phyloP scores from a whole-genome alignment of 768 basidiomycete genomes.

The Suillus clintonianus region DNA sequence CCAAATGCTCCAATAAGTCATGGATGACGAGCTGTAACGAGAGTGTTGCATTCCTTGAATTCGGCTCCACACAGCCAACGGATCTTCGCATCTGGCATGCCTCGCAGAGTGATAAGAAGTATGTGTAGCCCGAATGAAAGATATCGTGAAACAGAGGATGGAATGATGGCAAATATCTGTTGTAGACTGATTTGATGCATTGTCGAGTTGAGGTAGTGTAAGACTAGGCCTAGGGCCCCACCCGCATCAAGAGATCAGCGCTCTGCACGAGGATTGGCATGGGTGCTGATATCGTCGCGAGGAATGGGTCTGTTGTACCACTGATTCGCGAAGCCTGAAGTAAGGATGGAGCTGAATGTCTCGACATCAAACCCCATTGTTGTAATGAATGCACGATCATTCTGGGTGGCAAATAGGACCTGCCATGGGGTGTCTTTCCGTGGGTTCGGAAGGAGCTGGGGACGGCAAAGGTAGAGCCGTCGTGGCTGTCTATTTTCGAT shows the following conservation, averaged over 20 bases:
- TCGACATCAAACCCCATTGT: slow-evolving; percentile 45
- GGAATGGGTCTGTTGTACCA: too few relatives aligned
- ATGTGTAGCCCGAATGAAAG: slow-evolving; percentile 34
- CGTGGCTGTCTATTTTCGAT: neutral
- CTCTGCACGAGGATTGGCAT: too few relatives aligned
- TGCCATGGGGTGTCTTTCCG: slow-evolving; percentile 39
- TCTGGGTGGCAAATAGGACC: neutral
- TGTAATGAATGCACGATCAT: slow-evolving; percentile 38
- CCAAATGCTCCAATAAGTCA: slow-evolving; percentile 41
- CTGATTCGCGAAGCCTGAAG: too few relatives aligned
- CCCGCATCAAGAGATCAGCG: too few relatives aligned
- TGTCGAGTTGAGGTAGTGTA: too few relatives aligned
- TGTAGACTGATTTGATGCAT: slow-evolving; percentile 40
- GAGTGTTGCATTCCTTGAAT: slow-evolving; percentile 25
- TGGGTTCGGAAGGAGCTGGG: slow-evolving; percentile 35
- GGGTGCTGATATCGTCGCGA: too few relatives aligned
- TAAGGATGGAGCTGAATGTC: too few relatives aligned
- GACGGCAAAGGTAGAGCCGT: neutral
- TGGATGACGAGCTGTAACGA: slow-evolving; percentile 31
- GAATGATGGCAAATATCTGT: slow-evolving; percentile 45
- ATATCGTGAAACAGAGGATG: slow-evolving; percentile 38
- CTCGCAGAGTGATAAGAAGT: slow-evolving; percentile 29
- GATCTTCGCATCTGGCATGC: slow-evolving; percentile 31
- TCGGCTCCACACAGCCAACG: slow-evolving; percentile 29
- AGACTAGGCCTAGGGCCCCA: too few relatives aligned